A percentile compares a stretch with the other conserved stretches of the same genome.
Evolutionary conservation across 768 basidiomycete genomes (phyloP).

Genomic region (Trametes cingulata): DNA sequence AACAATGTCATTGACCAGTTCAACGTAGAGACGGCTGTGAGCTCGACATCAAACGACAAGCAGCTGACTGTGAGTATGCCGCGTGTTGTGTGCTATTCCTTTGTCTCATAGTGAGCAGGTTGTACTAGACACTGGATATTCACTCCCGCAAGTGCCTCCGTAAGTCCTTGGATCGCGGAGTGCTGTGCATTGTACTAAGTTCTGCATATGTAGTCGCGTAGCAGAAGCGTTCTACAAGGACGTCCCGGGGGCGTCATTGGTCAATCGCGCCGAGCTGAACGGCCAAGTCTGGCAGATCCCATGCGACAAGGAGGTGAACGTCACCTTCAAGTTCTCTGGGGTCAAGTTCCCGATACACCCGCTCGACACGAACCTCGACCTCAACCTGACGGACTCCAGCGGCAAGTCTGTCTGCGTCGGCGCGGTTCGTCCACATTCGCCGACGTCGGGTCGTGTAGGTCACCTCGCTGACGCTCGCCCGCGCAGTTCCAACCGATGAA

Average conservation of each 20-base stretch:
- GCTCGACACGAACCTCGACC: conserved; percentile 48
- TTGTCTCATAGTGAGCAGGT: conserved; percentile 21
- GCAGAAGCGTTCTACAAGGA: conserved; percentile 62
- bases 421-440: conserved; percentile 40
- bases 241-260: conserved; percentile 53
- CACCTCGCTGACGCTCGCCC: neutral
- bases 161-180: conserved; percentile 26
- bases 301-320: conserved; percentile 62
- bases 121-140: conserved; percentile 71
- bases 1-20: conserved; percentile 50
- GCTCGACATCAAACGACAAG: conserved; percentile 38
- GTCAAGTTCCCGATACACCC: conserved; percentile 63
- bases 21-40: conserved; percentile 45
- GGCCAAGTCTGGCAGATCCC: conserved; percentile 62
- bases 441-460: neutral
- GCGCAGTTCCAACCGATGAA: conserved; percentile 69
- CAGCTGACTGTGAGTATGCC: conserved; percentile 46
- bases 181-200: conserved; percentile 2
- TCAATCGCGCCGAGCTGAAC: conserved; percentile 35
- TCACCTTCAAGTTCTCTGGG: conserved; percentile 65
- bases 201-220: conserved; percentile 39
- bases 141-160: conserved; percentile 62
- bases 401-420: conserved; percentile 40
- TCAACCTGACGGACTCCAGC: conserved; percentile 27
- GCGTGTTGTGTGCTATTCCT: neutral